phyloP scores from a whole-genome alignment of 2,329 filamentous ascomycete species.

The Claviceps cyperi region DNA sequence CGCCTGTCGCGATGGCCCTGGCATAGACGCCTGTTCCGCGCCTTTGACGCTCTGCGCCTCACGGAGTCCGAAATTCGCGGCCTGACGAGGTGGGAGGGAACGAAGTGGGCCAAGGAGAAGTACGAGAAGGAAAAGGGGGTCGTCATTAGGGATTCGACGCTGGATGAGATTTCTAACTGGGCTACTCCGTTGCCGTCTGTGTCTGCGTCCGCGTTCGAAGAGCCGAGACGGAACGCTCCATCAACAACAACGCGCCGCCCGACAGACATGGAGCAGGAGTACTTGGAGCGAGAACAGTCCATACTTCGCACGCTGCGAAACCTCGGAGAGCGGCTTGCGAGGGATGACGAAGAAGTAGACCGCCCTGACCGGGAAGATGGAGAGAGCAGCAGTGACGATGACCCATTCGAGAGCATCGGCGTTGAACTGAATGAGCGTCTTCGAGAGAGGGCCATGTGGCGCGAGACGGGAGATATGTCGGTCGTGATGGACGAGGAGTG shows the following conservation, averaged over 20 bases:
- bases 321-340: slow-evolving; percentile 1
- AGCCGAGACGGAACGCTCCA: neutral
- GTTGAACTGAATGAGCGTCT: slow-evolving; percentile 50
- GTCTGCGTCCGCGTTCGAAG: neutral
- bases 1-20: slow-evolving; percentile 65
- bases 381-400: slow-evolving; percentile 5
- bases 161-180: slow-evolving; percentile 52
- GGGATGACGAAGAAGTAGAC: slow-evolving; percentile 1
- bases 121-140: slow-evolving; percentile 64
- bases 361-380: slow-evolving; percentile 8
- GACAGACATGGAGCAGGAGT: slow-evolving; percentile 7
- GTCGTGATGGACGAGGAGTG: slow-evolving; percentile 54
- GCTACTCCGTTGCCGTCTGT: slow-evolving; percentile 11
- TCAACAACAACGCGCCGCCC: slow-evolving; percentile 1
- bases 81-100: slow-evolving; percentile 72
- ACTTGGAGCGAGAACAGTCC: neutral
- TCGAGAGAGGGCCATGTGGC: slow-evolving; percentile 45
- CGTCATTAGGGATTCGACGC: slow-evolving; percentile 55
- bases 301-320: slow-evolving; percentile 7
- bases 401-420: slow-evolving; percentile 38
- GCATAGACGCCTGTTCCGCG: slow-evolving; percentile 62
- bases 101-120: slow-evolving; percentile 67
- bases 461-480: slow-evolving; percentile 43
- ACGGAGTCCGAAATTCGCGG: slow-evolving; percentile 55
- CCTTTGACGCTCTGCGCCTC: slow-evolving; percentile 55